Evolutionary conservation across 2,329 filamentous ascomycete genomes (phyloP), one percentile per base, ranked within the genome.

Genomic region (Colletotrichum sansevieriae): DNA sequence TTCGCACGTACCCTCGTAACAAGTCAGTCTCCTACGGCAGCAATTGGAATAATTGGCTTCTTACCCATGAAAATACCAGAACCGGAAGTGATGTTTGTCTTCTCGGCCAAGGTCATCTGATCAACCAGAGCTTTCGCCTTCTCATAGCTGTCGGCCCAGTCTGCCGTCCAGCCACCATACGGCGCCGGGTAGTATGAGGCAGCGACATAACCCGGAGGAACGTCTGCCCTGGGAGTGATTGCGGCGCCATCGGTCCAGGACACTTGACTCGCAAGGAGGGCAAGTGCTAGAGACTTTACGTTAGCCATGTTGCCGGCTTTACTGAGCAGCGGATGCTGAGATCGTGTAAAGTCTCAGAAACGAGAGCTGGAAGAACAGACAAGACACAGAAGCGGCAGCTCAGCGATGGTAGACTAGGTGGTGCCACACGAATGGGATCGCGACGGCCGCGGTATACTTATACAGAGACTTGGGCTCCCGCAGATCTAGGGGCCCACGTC

Each of bases 71-170:
- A 91, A 47, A 90, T 85, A 1, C 92, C 92, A 1, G 87, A 90
- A 3, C 92, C 92, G 1, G 87, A 87, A 0, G 91, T 94, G 59
- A 94, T 84, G 75, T 94, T 95, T 3, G 91, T 90, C 80, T 95
- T 95, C 77, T 95, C 92, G 2, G 91, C 92, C 64, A 95, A 79
- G 0, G 92, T 95, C 92, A 95, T 93, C 55, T 88, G 86, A 61
- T 88, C 87, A 15, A 95, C 92, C 13, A 95, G 78, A 3, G 82
- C 78, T 65, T 89, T 84, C 1, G 92, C 92, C 74, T 92, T 93
- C 60, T 81, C 81, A 75, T 94, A 95, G 73, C 91, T 91, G 18
- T 87, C 86, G 22, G 82, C 82, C 92, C 92, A 95, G 65, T 87
- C 86, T 6, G 85, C 79, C 0, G 85, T 80, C 90, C 92, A 94